A percentile compares a stretch with the other conserved stretches of the same genome.
Conservation (phyloP, 192 early-diverging fungal species). For the Umbelopsis isabellina region DNA sequence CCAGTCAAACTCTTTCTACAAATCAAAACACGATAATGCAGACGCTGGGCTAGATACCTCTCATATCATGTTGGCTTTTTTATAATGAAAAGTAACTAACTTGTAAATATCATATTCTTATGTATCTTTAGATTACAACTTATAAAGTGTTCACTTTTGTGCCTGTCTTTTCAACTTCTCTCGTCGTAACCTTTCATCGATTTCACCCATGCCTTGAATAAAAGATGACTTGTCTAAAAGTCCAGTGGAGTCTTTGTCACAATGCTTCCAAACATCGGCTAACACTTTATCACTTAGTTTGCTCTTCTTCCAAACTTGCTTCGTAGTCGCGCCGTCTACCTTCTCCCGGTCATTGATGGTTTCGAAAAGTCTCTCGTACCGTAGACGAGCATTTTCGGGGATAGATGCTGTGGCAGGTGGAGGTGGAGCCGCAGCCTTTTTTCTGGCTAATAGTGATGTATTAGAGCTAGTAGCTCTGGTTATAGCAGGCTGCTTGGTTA, state of each 20-base stretch:
- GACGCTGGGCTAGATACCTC: slow-evolving; percentile 1
- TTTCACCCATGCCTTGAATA: slow-evolving; percentile 30
- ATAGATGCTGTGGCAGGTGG: slow-evolving; percentile 23
- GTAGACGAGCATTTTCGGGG: neutral
- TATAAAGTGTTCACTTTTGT: neutral
- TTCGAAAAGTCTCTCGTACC: slow-evolving; percentile 30
- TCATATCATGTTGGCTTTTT: neutral
- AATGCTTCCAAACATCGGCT: slow-evolving; percentile 31
- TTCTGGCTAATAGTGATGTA: slow-evolving; percentile 2
- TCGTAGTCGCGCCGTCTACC: slow-evolving; percentile 25
- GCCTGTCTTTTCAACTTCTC: neutral
- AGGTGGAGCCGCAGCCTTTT: slow-evolving; percentile 24
- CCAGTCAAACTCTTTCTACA: slow-evolving; percentile 53
- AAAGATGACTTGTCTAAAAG: slow-evolving; percentile 31
- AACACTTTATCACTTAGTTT: slow-evolving; percentile 21
- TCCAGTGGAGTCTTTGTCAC: slow-evolving; percentile 26
- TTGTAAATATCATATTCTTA: neutral
- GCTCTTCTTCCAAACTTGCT: slow-evolving; percentile 28
- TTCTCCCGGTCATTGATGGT: slow-evolving; percentile 25
- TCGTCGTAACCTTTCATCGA: slow-evolving; percentile 23
- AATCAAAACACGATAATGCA: slow-evolving; percentile 47
- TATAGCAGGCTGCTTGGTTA: neutral
- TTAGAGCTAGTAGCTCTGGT: neutral
- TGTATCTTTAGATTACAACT: slow-evolving; percentile 1
- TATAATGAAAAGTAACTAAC: neutral